Base-by-base conservation (phyloP, 495 filamentous ascomycete genomes). In the Arthonia radiata region DNA sequence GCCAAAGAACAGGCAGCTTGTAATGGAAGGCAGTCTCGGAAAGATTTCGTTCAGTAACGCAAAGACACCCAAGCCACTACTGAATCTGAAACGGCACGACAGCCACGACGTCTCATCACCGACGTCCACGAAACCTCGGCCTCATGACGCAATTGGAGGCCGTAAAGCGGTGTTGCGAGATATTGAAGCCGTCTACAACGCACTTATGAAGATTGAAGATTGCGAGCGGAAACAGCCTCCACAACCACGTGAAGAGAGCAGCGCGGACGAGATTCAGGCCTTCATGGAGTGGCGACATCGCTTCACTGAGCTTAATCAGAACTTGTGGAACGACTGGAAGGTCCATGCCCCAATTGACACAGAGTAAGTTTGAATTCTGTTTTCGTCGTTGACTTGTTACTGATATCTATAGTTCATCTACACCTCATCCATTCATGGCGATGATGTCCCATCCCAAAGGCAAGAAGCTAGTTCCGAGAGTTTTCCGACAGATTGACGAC, bases 21-120 rank as follows among this genome's bases (percentile, higher is more conserved):
- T 93, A 12, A 80, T 99, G 25, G 86, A 94, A 44, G 86, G 86
- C n/a, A 93, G 80, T 37, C 46, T 99, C 32, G 86, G 86, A 30
- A 99, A 99, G 51, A 99, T 99, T 18, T 81, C 81, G 0, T 99
- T 94, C 55, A 90, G 83, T 54, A 99, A 99, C 41, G 78, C 82
- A 17, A 94, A 93, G 49, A 89, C 86, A 0, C 86, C 86, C 0
- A 79, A 83, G 44, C 80, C 82, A 16, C 61, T 93, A 36, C 62
- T 99, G 17, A 94, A 90, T 40, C 75, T 99, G 48, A 93, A 93
- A 53, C 74, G 81, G 11, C 52, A 61, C n/a, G 83, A 91, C 17
- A 71, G 57, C 35, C 53, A 52, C n/a, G 56, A 65, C 5, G 53
- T 51, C 7, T 38, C 48, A 17, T 59, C 58, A 32, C 37, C 43